These are phyloP conservation scores for Mortierella sp. DNA, from an alignment of 371 early-diverging fungal species.

Conservation along the genomic window DNA sequence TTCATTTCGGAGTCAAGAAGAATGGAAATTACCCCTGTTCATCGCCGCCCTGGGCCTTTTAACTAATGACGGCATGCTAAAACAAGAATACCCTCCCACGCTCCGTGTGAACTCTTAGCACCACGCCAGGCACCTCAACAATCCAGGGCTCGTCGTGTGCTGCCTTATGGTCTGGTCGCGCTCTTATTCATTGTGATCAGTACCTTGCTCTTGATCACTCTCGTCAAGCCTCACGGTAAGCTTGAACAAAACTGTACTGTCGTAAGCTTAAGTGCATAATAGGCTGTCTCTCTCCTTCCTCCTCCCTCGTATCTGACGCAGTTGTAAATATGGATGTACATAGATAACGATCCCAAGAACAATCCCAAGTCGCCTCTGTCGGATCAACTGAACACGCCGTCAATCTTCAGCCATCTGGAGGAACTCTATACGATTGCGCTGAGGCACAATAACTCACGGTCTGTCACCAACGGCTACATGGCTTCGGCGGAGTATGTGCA, in stretches of 20 bases:
- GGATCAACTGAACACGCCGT: slow-evolving; percentile 23
- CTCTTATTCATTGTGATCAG: slow-evolving; percentile 32
- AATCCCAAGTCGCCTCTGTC: slow-evolving; percentile 18
- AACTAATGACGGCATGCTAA: too few species aligned
- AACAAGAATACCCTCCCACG: too few species aligned
- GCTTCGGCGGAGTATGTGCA: slow-evolving; percentile 58
- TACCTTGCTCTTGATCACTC: slow-evolving; percentile 20
- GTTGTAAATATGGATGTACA: too few species aligned
- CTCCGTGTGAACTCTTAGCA: neutral
- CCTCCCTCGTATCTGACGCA: too few species aligned
- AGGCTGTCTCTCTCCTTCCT: too few species aligned
- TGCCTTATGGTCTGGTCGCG: slow-evolving; percentile 28
- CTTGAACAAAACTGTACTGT: too few species aligned
- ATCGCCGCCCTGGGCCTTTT: too few species aligned
- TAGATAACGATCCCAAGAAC: neutral
- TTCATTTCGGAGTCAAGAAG: too few species aligned
- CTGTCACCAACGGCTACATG: slow-evolving; percentile 56
- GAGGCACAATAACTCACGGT: slow-evolving; percentile 55
- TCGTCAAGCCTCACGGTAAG: slow-evolving; percentile 30
- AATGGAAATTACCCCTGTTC: too few species aligned
- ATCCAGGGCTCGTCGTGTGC: neutral
- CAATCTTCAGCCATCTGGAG: slow-evolving; percentile 53
- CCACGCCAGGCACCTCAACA: neutral
- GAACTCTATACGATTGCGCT: slow-evolving; percentile 55
- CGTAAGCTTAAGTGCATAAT: too few species aligned